Conservation (phyloP, 2,329 filamentous ascomycete genomes). For the Fusarium caatingaense region DNA sequence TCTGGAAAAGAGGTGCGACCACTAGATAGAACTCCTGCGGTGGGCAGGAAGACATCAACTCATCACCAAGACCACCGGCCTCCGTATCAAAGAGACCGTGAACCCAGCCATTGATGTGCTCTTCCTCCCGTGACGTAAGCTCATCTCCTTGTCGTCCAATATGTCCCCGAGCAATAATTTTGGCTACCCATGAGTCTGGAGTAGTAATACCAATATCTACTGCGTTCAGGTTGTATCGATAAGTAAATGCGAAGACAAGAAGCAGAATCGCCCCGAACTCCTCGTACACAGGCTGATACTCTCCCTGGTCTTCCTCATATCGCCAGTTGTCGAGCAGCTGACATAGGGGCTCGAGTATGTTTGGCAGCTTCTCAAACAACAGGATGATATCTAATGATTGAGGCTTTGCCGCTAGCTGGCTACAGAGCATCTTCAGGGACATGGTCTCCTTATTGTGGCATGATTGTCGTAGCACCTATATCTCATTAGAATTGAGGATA, state of each 20-base stretch:
- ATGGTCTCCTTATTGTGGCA: conserved; percentile 82
- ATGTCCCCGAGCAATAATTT: conserved; percentile 70
- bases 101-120: conserved; percentile 79
- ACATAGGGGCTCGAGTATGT: conserved; percentile 79
- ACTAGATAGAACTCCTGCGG: conserved; percentile 86
- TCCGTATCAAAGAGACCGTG: conserved; percentile 81
- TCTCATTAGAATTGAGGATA: not conserved
- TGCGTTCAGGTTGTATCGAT: conserved; percentile 75
- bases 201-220: conserved; percentile 72
- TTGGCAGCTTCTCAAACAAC: conserved; percentile 76
- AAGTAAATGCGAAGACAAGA: conserved; percentile 77
- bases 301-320: conserved; percentile 85
- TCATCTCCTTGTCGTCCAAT: conserved; percentile 68
- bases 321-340: conserved; percentile 81
- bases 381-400: conserved; percentile 79
- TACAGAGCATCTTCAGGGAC: conserved; percentile 80
- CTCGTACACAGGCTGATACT: conserved; percentile 87
- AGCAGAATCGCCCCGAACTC: conserved; percentile 84
- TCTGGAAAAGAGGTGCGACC: conserved; percentile 80
- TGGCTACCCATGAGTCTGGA: conserved; percentile 74
- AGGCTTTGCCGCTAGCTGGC: conserved; percentile 77
- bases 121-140: conserved; percentile 71
- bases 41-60: conserved; percentile 83
- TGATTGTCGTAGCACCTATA: conserved; percentile 73
- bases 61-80: conserved; percentile 78